Evolutionary conservation across 1,139 yeast genomes (phyloP).

Genomic region (Pichia norvegensis): DNA sequence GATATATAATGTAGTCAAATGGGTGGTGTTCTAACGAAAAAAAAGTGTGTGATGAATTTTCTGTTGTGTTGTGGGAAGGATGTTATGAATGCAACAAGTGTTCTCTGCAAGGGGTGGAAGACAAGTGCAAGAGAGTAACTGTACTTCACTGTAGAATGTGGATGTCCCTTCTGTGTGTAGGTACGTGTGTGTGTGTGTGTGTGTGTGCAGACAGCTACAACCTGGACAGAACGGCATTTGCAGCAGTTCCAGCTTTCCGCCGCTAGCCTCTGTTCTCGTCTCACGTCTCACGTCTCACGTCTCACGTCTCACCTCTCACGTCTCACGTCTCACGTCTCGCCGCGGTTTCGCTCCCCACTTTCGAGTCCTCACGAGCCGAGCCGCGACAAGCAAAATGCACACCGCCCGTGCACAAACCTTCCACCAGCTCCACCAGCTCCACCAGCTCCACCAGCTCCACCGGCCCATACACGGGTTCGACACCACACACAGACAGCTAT

Average conservation of each 20-base stretch:
- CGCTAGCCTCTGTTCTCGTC: no score
- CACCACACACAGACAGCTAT: not conserved
- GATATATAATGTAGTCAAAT: no score
- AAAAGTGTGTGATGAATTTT: not conserved
- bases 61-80: not conserved
- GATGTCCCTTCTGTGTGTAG: not conserved
- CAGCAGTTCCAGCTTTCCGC: no score
- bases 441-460: not conserved
- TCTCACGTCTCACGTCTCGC: no score
- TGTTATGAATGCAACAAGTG: not conserved
- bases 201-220: no score
- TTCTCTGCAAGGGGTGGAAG: not conserved
- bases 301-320: no score
- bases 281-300: no score
- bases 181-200: no score
- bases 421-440: no score
- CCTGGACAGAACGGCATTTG: no score
- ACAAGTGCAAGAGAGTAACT: not conserved
- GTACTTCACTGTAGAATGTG: not conserved
- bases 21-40: no score
- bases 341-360: no score
- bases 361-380: not conserved
- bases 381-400: not conserved
- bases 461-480: not conserved
- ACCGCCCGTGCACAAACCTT: not conserved